Evolutionary conservation across 106 monocot species (phyloP), one percentile per base, ranked within the genome.

Genomic region (Ottelia alismoides): DNA sequence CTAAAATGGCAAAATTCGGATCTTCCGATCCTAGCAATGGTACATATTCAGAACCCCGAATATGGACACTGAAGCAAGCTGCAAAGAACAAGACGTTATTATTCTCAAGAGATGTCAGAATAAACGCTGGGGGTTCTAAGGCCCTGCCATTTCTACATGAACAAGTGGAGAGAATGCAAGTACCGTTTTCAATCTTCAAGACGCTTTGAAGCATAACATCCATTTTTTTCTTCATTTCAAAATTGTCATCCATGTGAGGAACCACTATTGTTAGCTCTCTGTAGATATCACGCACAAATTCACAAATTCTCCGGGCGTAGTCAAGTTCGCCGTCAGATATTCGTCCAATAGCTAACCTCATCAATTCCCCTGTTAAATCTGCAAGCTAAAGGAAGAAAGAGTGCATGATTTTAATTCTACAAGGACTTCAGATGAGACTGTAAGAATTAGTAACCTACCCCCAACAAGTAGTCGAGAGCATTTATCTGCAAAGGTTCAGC

Each of bases 221-320:
- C 93, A 93, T 93, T 76, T 93, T 93, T 81, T 88, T 88, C 78
- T 93, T 93, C 93, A 93, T 93, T 60, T 93, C 93, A 57, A 25
- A 47, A 48, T 84, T 77, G 28, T 93, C 93, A 73, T 88, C 84
- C 88, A 93, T 93, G 18, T 73, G 18, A 27, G 87, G 83, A 30
- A 70, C 87, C 45, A 93, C 57, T 62, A 88, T 67, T 20, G 70
- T 84, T 45, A 93, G 62, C 52, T 93, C 84, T 61, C 88, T 77
- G 52, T 93, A 93, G 55, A 84, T 73, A 30, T 87, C 73, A 14
- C 80, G 83, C 22, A 84, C 93, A 68, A 88, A 93, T 52, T 58
- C 51, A 52, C 93, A 88, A 30, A 93, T 93, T 47, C 76, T 84
- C 57, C 84, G 60, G 29, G 93, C 93, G 74, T 93, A 93, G 55